phyloP scores from a whole-genome alignment of 1,284 basidiomycete species.

The Tetrapyrgos nigripes region DNA sequence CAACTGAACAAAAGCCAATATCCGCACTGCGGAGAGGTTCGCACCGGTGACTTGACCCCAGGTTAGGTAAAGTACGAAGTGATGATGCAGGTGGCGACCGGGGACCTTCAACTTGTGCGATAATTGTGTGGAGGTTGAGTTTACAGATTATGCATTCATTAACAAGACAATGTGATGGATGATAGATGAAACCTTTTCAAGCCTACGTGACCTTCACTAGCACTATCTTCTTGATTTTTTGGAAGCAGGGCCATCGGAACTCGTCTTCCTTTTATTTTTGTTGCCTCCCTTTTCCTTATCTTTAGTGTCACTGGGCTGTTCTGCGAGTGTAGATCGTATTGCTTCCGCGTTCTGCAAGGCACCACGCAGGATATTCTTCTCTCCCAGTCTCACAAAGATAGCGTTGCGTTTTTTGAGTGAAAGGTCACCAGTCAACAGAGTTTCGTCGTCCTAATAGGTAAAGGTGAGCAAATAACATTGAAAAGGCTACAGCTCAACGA shows the following conservation, averaged over 20 bases:
- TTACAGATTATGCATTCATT: too few species aligned
- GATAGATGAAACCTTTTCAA: background rate
- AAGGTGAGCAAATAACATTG: background rate
- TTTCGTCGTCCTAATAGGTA: slow-evolving; percentile 58
- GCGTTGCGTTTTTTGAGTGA: slow-evolving; percentile 65
- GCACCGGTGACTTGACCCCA: too few species aligned
- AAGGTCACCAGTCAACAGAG: slow-evolving; percentile 42
- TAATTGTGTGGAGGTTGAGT: too few species aligned
- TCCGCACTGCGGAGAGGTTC: too few species aligned
- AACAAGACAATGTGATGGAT: too few species aligned
- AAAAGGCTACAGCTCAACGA: slow-evolving; percentile 6
- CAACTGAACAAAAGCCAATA: too few species aligned
- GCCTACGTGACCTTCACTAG: background rate
- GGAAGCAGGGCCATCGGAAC: background rate
- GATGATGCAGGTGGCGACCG: too few species aligned
- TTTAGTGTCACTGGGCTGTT: background rate
- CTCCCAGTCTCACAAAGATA: slow-evolving; percentile 78
- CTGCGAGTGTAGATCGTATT: background rate
- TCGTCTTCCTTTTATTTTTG: slow-evolving; percentile 7
- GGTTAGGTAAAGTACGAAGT: too few species aligned
- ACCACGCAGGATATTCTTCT: slow-evolving; percentile 73
- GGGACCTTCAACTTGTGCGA: too few species aligned
- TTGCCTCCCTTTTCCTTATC: background rate
- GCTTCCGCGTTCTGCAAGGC: slow-evolving; percentile 36
- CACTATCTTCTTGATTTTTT: background rate